phyloP scores from a whole-genome alignment of 2,329 filamentous ascomycete genomes.

The Hypoxylon sp. region DNA sequence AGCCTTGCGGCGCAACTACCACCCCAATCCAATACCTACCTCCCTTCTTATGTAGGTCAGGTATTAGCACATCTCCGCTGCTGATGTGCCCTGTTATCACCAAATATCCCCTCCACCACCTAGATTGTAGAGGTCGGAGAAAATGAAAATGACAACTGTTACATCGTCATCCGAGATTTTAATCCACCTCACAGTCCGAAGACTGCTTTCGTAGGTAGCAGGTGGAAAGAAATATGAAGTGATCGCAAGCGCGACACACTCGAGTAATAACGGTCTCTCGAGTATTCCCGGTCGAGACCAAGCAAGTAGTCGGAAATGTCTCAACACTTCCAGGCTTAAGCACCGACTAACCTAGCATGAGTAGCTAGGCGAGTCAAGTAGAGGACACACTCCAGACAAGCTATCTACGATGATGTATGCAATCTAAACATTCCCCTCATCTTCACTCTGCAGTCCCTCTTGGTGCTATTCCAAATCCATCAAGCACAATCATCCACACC shows the following conservation, averaged over 20 bases:
- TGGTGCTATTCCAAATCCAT: constrained; percentile 16
- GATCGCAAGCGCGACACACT: constrained; percentile 24
- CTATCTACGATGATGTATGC: constrained; percentile 46
- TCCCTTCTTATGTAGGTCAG: not conserved
- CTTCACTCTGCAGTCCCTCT: constrained; percentile 10
- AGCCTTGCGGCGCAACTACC: constrained; percentile 38
- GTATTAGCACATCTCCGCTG: constrained; percentile 18
- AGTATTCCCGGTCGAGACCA: constrained; percentile 33
- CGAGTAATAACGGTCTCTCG: constrained; percentile 32
- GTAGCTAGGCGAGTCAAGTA: constrained; percentile 39
- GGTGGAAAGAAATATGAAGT: constrained; percentile 9
- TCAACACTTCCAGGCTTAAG: constrained; percentile 36
- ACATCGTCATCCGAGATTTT: constrained; percentile 13
- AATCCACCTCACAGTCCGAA: constrained; percentile 12
- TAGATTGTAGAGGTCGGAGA: constrained; percentile 1
- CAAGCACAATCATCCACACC: constrained; percentile 14
- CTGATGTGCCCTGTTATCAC: constrained; percentile 20
- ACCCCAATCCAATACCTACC: constrained; percentile 1
- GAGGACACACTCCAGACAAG: constrained; percentile 35
- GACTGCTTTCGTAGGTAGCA: constrained; percentile 6
- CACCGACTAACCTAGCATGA: constrained; percentile 32
- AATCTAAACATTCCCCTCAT: constrained; percentile 31
- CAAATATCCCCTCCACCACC: constrained; percentile 32
- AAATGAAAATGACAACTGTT: constrained; percentile 7
- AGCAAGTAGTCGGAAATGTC: constrained; percentile 34